Base-by-base conservation (phyloP, 768 basidiomycete genomes). In the Collybiopsis confluens region DNA sequence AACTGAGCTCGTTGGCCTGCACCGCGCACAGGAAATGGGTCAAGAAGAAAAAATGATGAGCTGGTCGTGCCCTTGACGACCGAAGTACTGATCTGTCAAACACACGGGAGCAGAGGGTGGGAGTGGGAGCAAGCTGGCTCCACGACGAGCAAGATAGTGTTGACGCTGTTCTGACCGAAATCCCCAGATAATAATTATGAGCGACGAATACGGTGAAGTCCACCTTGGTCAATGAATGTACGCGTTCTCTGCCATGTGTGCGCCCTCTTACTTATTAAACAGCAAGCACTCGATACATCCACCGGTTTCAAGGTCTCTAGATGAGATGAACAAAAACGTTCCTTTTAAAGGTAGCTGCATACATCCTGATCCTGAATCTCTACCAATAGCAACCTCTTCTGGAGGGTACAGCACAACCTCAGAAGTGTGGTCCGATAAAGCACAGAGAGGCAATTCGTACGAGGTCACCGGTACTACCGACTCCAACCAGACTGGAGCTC, bases 361-460 rank as follows among this genome's bases (percentile, higher is more conserved):
- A n/a, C n/a, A 15, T 40, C 27, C 33, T 21, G 21, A 11, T 36
- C 20, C 18, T 16, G 5, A 41, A 18, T 51, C 24, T 35, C 16
- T 23, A 11, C 44, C 4, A n/a, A 33, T 33, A 65, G 64, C 62
- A 16, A 64, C 63, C 11, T 58, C 66, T 3, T 63, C 61, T 35
- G 66, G 64, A 1, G 66, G 66, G 6, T 67, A 64, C 41, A 59
- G 63, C 36, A 58, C 61, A 3, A 21, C 62, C 13, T 30, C 46
- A 28, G 62, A 63, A 37, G 58, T 67, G 7, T 65, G 66, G 66
- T 63, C 64, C 3, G 55, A 62, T 35, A 61, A 57, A 27, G 59
- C 62, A 11, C 66, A 65, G 52, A 62, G 65, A 27, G 64, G 66
- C 16, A 57, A 64, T 38, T 24, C n/a, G 21, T 28, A 37, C 26